phyloP scores from a whole-genome alignment of 352 stramenopile genomes.

The Phytophthora idaei region DNA sequence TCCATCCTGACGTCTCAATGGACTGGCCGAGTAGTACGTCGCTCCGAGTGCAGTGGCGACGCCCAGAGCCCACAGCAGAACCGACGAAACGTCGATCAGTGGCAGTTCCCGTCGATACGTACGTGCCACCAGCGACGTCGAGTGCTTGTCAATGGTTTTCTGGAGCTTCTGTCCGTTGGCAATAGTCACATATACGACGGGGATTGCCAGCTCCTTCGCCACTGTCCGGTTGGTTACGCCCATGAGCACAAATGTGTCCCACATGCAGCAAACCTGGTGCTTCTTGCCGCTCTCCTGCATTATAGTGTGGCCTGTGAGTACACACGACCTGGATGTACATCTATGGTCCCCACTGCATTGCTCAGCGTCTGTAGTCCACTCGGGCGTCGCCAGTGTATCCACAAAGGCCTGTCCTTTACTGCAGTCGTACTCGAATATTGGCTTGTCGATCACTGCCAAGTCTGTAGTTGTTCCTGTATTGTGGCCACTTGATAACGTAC shows the following conservation, averaged over 20 bases:
- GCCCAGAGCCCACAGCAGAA: conserved; percentile 68
- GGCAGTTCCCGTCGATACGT: conserved; percentile 55
- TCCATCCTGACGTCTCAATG: conserved; percentile 22
- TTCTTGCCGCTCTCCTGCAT: conserved; percentile 16
- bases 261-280: conserved; percentile 78
- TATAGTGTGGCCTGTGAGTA: conserved; percentile 54
- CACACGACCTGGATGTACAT: conserved; percentile 63
- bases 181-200: conserved; percentile 77
- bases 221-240: conserved; percentile 55
- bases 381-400: conserved; percentile 33
- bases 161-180: conserved; percentile 55
- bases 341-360: conserved; percentile 34
- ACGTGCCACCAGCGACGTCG: conserved; percentile 43
- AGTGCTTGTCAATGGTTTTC: conserved; percentile 41
- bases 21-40: conserved; percentile 64
- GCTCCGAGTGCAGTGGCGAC: conserved; percentile 61
- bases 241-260: conserved; percentile 83
- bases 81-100: conserved; percentile 60
- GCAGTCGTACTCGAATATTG: conserved; percentile 78
- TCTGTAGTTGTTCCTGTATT: not conserved
- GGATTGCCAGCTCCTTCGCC: conserved; percentile 49
- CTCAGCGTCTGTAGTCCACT: conserved; percentile 57
- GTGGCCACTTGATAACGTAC: conserved; percentile 1
- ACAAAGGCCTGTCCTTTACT: conserved; percentile 63
- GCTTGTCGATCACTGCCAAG: conserved; percentile 26